Base-by-base conservation (phyloP, 2,329 filamentous ascomycete species). In the Herpotrichia juniperi region DNA sequence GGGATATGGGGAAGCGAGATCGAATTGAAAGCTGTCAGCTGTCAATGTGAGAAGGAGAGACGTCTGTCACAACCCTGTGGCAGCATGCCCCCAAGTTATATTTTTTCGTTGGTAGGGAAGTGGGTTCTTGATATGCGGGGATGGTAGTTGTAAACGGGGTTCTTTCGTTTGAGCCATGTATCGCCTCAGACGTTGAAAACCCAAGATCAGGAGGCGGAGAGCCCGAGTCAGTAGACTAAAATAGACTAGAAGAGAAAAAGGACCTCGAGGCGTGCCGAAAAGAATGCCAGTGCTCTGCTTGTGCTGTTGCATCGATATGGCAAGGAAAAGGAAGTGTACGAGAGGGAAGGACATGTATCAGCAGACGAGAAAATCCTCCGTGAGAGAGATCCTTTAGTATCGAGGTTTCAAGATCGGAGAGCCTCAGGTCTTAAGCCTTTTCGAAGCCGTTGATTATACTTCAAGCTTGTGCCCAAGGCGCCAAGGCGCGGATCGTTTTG, bases 401-500 rank as follows among this genome's bases (percentile, higher is more conserved):
- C n/a, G 21, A 7, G 25, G 34, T 21, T 16, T 40, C 37, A 6
- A n/a, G 37, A 25, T 24, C 14, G 9, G 25, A 3, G 10, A 40
- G 12, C 19, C 37, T n/a, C 19, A 25, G 9, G 14, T 9, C 34
- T 39, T 17, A 22, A 39, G 34, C 34, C 26, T 39, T 39, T 39
- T 12, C 22, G 16, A 39, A 39, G n/a, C 12, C 31, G n/a, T 19
- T n/a, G 21, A 24, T 40, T 21, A 14, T 10, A 24, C 21, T 5
- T 10, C 37, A 40, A 40, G 37, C 19, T 40, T 40, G 37, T 24
- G 37, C n/a, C 24, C 25, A 30, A 44, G 42, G 42, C 24, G 42
- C 42, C 42, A 44, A 31, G 42, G 42, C 25, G 16, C 16, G 16
- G 19, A 44, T 44, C 37, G 37, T 28, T 44, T 44, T 44, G 28